Base-by-base conservation (phyloP, 1,139 yeast species). In the Yamadazyma taylorii region DNA sequence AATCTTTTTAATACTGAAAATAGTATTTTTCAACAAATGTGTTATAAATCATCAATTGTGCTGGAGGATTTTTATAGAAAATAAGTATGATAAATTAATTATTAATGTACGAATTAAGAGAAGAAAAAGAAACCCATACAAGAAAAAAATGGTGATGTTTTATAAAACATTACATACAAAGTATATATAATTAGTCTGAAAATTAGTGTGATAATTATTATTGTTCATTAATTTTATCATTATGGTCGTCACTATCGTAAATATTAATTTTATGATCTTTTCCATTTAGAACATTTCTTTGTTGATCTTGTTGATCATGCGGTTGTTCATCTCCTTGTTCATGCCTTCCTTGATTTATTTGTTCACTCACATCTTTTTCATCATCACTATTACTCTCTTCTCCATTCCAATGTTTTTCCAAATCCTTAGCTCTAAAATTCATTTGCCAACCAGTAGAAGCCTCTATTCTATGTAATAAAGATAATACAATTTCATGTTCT, bases 1-100 rank as follows among this genome's bases (percentile, higher is more conserved):
- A 53, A 55, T 11, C 61, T 76, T 40, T 75, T 58, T 56, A 39
- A 42, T 11, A 34, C 48, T 10, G 24, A 38, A 11, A 44, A 53
- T 52, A 70, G 85, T 27, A 55, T 60, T 16, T 68, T 68, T 51
- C 58, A 58, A 39, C 60, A 61, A 40, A 67, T 68, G 73, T 68
- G 74, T 48, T 60, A 64, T 28, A 65, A 61, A 45, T 61, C 71
- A 5, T 56, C 58, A 34, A 45, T 47, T 34, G 37, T 35, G 3
- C 35, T 37, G 22, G 43, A 39, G 24, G 49, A 44, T 30, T 42
- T 45, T 23, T 17, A 29, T 29, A 29, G 32, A 29, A 24, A 8
- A 19, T 19, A 19, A 19, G 21, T 24, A 10, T 21, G 23, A 21
- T 21, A n/a, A 21, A 7, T 21, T 21, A 21, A 21, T 21, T 21